phyloP scores from a whole-genome alignment of 2,329 filamentous ascomycete species.

The Colletotrichum tofieldiae region DNA sequence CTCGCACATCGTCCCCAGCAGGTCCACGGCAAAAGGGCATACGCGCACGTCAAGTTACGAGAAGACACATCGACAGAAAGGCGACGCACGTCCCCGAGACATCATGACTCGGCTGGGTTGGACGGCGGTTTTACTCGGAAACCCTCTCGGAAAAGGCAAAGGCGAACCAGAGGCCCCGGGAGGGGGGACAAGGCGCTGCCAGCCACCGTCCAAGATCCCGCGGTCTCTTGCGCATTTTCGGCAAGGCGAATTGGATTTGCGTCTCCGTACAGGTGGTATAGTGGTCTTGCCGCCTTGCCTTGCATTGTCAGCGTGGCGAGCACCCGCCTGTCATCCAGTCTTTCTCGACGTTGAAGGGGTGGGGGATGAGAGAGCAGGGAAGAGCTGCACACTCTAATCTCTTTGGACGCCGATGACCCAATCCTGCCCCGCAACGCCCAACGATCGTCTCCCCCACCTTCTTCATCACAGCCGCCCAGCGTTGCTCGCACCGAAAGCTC shows the following conservation, averaged over 20 bases:
- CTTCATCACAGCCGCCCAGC: neutral
- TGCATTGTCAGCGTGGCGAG: neutral
- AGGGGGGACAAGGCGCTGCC: neutral
- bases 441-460: neutral
- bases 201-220: slow-evolving; percentile 18
- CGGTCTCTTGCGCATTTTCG: neutral
- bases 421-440: slow-evolving; percentile 6
- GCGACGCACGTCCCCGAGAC: slow-evolving; percentile 6
- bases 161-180: neutral
- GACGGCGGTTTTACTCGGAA: slow-evolving; percentile 2
- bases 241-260: neutral
- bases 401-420: too few relatives aligned
- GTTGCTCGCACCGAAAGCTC: neutral
- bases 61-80: neutral
- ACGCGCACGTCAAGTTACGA: neutral
- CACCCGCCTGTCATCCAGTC: slow-evolving; percentile 6
- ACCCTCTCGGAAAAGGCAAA: neutral
- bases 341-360: neutral
- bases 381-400: too few relatives aligned
- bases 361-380: neutral
- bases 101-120: neutral
- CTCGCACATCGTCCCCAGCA: neutral
- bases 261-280: neutral
- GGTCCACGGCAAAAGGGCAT: neutral
- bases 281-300: neutral